Base-by-base conservation (phyloP, 345 rosid genomes). In the Salix koriyanagi region DNA sequence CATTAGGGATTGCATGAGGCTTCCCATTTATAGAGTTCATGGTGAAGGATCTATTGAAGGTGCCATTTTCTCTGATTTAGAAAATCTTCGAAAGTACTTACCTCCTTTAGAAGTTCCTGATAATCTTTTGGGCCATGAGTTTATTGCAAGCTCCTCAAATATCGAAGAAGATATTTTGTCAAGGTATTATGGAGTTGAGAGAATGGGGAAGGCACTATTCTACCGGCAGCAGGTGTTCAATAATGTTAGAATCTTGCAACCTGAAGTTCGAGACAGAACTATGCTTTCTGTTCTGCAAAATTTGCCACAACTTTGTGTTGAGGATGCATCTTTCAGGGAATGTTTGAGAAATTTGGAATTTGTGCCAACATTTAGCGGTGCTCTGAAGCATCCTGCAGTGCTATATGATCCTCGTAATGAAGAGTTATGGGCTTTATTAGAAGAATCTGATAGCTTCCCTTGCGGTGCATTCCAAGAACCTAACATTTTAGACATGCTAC, bases 371-470 rank as follows among this genome's bases (percentile, higher is more conserved):
- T 61, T 66, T 67, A 82, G 83, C 75, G 97, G 97, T 79, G 74
- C 52, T 75, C 71, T 90, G 62, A 92, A 84, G 85, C 78, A 87
- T 80, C 97, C 98, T 71, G 81, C 85, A 73, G 87, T 76, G 67
- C 86, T 94, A 68, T 83, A 94, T 69, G 98, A 94, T 89, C 97
- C 97, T 81, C 97, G 98, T 68, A 87, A 86, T 77, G 96, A 91
- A 75, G 98, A 94, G 85, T 82, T 91, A 79, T 86, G 81, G 86
- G 93, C 91, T 84, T 87, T 94, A 83, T 83, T 94, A 62, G 97
- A 92, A 80, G 90, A 91, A 80, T 88, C 91, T 44, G 92, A 88
- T 71, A 86, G 91, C 83, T 94, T 91, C 75, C 98, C 98, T 32
- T 81, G 77, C 70, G 90, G 87, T 79, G 79, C 80, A 80, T 94